Evolutionary conservation across 2,329 filamentous ascomycete species (phyloP).

Genomic region (Epicoccum sorghinum): DNA sequence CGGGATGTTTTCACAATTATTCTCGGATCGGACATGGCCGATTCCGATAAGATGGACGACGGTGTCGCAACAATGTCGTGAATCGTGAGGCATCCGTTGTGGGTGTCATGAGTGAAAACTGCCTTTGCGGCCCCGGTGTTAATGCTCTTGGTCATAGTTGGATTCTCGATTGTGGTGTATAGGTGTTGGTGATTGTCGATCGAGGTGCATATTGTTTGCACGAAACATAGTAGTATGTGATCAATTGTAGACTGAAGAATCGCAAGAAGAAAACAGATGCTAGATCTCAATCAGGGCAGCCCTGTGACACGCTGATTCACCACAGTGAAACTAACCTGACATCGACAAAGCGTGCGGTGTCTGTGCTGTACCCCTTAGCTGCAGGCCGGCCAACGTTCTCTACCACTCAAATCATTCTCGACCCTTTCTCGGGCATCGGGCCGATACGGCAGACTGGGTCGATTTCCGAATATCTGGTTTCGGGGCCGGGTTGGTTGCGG

Average conservation of each 20-base stretch:
- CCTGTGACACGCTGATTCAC: neutral
- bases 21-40: neutral
- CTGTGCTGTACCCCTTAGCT: slow-evolving; percentile 1
- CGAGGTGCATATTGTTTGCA: too few species aligned
- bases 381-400: slow-evolving; percentile 1
- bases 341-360: slow-evolving; percentile 1
- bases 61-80: neutral
- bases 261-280: too few species aligned
- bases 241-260: too few species aligned
- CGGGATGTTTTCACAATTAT: neutral
- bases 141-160: too few species aligned
- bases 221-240: too few species aligned
- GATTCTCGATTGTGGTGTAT: too few species aligned
- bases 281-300: neutral
- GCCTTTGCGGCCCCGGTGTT: too few species aligned
- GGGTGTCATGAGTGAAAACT: too few species aligned
- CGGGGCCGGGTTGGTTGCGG: neutral
- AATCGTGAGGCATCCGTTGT: too few species aligned
- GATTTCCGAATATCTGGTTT: neutral
- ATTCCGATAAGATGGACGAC: neutral
- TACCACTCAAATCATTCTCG: neutral
- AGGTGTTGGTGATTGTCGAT: too few species aligned
- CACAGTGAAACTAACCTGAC: neutral
- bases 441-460: slow-evolving; percentile 1
- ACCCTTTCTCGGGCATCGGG: neutral